Percentiles rank a stretch among this genome's conserved stretches.
These are phyloP conservation scores for Zanthoxylum bungeanum DNA, from an alignment of 345 rosid genomes.

Conservation along the genomic window DNA sequence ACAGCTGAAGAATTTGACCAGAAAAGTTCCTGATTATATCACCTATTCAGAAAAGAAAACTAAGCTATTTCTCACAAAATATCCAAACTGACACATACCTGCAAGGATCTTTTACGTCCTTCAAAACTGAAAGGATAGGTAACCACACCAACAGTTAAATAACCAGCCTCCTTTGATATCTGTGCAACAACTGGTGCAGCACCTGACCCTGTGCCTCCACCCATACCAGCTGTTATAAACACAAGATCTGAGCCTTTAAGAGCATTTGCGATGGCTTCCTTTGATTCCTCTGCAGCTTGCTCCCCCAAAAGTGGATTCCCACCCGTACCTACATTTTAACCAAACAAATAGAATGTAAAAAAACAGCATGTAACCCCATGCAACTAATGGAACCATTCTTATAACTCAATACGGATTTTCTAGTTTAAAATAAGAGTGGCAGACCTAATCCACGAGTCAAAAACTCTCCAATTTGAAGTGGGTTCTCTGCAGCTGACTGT, in stretches of 20 bases:
- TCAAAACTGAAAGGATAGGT: constrained; percentile 99
- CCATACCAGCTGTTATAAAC: constrained; percentile 98
- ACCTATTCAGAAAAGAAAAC: neutral
- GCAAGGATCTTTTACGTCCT: constrained; percentile 93
- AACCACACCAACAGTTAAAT: constrained; percentile 96
- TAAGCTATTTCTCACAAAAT: neutral
- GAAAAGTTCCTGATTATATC: neutral
- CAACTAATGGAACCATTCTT: no score
- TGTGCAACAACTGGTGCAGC: constrained; percentile 99
- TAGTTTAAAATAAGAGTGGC: constrained; percentile 19
- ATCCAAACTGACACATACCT: constrained; percentile 41
- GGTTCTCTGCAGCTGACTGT: constrained; percentile 78
- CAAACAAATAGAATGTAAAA: constrained; percentile 8
- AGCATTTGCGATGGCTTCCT: constrained; percentile 79
- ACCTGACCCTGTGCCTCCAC: constrained; percentile 99
- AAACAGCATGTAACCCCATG: neutral
- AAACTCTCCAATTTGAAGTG: constrained; percentile 93
- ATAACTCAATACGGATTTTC: neutral
- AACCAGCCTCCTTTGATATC: constrained; percentile 87
- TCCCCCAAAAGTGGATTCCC: constrained; percentile 96
- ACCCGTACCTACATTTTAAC: constrained; percentile 69
- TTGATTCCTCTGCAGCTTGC: constrained; percentile 98
- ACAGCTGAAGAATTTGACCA: neutral
- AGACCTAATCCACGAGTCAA: constrained; percentile 95
- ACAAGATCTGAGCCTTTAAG: constrained; percentile 99